These are phyloP conservation scores for Colletotrichum horii DNA, from an alignment of 2,329 filamentous ascomycete genomes.

Conservation along the genomic window DNA sequence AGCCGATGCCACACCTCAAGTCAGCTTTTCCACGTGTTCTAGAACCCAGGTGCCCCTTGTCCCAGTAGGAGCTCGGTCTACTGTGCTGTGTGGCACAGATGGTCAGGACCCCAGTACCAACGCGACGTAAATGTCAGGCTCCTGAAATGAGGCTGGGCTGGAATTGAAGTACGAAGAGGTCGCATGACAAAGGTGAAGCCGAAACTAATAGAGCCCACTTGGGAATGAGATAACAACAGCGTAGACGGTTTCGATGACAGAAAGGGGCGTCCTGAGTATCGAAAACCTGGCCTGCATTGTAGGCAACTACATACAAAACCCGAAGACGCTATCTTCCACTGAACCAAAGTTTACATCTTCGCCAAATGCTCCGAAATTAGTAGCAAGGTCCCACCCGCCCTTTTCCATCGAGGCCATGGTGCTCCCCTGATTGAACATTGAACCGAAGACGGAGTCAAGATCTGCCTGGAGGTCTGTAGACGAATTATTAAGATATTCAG, in stretches of 20 bases:
- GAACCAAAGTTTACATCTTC: background rate
- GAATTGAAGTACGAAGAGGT: background rate
- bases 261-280: background rate
- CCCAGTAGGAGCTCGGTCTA: background rate
- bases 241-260: background rate
- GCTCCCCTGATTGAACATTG: background rate
- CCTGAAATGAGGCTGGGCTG: too few species aligned
- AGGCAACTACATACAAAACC: background rate
- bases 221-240: background rate
- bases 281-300: background rate
- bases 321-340: background rate
- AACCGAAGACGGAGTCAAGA: background rate
- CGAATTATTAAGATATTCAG: background rate
- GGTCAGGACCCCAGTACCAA: background rate
- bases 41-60: background rate
- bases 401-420: background rate
- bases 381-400: background rate
- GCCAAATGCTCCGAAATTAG: background rate
- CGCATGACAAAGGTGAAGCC: background rate
- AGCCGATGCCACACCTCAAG: background rate
- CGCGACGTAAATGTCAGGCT: too few species aligned
- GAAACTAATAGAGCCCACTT: background rate
- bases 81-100: background rate
- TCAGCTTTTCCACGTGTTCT: background rate
- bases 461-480: background rate